Conservation (phyloP, 2,329 filamentous ascomycete genomes). For the Zasmidium citrigriseum region DNA sequence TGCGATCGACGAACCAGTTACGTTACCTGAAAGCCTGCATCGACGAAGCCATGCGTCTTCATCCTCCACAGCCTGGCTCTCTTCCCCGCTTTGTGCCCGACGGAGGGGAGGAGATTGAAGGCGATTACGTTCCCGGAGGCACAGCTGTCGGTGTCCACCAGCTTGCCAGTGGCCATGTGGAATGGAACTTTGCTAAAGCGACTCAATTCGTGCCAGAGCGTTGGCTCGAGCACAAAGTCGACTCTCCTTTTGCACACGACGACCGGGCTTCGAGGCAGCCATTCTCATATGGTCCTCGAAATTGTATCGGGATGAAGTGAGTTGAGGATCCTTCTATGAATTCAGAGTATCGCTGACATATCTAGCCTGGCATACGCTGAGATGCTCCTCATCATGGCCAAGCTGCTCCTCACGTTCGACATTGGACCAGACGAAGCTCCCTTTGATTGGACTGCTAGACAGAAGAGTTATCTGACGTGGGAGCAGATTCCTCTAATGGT, state of each 20-base stretch:
- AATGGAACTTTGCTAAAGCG: conserved; percentile 9
- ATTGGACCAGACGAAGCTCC: conserved; percentile 1
- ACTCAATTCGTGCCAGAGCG: conserved; percentile 10
- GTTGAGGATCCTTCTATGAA: no score
- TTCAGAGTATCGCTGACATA: no score
- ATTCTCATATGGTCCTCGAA: conserved; percentile 16
- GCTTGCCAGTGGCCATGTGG: not conserved
- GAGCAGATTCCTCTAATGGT: no score
- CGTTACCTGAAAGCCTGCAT: conserved; percentile 10
- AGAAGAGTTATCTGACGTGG: conserved; percentile 28
- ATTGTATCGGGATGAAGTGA: conserved; percentile 11
- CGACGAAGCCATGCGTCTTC: conserved; percentile 10
- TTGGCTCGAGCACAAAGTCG: conserved; percentile 23
- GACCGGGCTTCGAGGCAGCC: conserved; percentile 30
- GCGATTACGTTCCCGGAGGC: conserved; percentile 16
- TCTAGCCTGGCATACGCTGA: conserved; percentile 42
- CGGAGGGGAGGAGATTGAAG: conserved; percentile 10
- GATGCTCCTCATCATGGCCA: conserved; percentile 34
- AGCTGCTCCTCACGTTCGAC: conserved; percentile 10
- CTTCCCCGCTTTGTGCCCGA: no score
- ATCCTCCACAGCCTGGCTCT: conserved; percentile 6
- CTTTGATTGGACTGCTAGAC: conserved; percentile 4
- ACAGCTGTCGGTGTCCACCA: conserved; percentile 13
- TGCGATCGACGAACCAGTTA: not conserved
- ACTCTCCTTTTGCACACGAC: conserved; percentile 31